phyloP scores from a whole-genome alignment of 2,329 filamentous ascomycete genomes.

The Neoascochyta sp. region DNA sequence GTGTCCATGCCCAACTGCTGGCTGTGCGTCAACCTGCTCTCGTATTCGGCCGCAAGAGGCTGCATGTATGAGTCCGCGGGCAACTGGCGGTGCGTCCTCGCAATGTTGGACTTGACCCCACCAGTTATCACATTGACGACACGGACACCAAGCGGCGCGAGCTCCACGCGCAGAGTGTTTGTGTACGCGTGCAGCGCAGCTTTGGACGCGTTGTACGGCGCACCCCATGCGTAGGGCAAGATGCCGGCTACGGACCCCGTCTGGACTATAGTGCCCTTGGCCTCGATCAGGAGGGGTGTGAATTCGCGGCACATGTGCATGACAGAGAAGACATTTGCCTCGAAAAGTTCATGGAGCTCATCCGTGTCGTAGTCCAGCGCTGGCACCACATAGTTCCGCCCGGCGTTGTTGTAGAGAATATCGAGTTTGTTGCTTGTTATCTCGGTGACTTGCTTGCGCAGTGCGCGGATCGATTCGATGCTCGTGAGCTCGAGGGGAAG shows the following conservation, averaged over 20 bases:
- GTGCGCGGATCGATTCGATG: constrained; percentile 46
- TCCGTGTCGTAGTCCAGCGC: constrained; percentile 51
- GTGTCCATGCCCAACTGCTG: constrained; percentile 53
- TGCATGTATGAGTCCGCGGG: constrained; percentile 50
- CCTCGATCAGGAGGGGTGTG: constrained; percentile 50
- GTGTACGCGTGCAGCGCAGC: constrained; percentile 58
- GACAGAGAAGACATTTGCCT: constrained; percentile 53
- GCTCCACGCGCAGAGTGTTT: constrained; percentile 56
- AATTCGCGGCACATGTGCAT: constrained; percentile 58
- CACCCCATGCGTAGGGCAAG: constrained; percentile 34
- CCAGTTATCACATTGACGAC: constrained; percentile 54
- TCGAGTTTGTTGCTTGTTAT: constrained; percentile 51
- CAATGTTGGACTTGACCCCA: constrained; percentile 58
- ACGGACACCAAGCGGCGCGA: constrained; percentile 49
- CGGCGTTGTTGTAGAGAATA: constrained; percentile 58
- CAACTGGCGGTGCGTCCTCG: constrained; percentile 50
- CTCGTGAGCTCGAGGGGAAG: constrained; percentile 53
- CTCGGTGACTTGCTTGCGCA: constrained; percentile 46
- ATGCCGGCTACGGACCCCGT: constrained; percentile 46
- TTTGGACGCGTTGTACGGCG: constrained; percentile 57
- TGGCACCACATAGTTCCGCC: constrained; percentile 55
- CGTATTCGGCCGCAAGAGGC: constrained; percentile 52
- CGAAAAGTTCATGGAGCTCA: constrained; percentile 31
- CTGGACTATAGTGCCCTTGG: constrained; percentile 46
- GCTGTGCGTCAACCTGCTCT: constrained; percentile 50